Evolutionary conservation across 2,329 filamentous ascomycete species (phyloP).

Genomic region (Tolypocladium amazonense): DNA sequence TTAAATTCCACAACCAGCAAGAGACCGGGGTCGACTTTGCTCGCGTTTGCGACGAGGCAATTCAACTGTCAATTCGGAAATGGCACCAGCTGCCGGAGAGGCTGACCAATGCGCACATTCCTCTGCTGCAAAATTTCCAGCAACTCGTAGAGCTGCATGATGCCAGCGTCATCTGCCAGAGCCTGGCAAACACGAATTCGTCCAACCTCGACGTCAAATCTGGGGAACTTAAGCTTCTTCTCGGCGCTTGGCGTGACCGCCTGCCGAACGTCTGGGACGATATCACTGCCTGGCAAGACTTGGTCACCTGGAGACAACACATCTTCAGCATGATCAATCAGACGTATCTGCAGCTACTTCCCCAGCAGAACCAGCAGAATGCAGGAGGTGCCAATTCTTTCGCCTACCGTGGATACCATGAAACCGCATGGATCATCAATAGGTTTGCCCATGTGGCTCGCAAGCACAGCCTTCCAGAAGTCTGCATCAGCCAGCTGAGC

Average conservation of each 20-base stretch:
- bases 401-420: slow-evolving; percentile 93
- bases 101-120: slow-evolving; percentile 91
- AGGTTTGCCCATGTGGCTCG: slow-evolving; percentile 94
- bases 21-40: slow-evolving; percentile 74
- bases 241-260: slow-evolving; percentile 91
- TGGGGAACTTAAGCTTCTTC: slow-evolving; percentile 83
- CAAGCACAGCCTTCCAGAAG: slow-evolving; percentile 92
- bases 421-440: slow-evolving; percentile 99
- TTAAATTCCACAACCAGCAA: slow-evolving; percentile 86
- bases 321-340: slow-evolving; percentile 96
- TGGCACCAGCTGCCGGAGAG: slow-evolving; percentile 96
- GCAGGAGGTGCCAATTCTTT: slow-evolving; percentile 77
- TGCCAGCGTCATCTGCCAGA: slow-evolving; percentile 91
- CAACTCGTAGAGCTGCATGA: slow-evolving; percentile 95
- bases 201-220: slow-evolving; percentile 88
- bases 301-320: slow-evolving; percentile 99
- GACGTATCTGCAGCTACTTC: slow-evolving; percentile 79
- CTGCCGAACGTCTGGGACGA: slow-evolving; percentile 98
- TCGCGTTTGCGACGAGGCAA: slow-evolving; percentile 88
- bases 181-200: slow-evolving; percentile 73
- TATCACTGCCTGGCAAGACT: slow-evolving; percentile 97
- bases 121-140: slow-evolving; percentile 93
- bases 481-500: slow-evolving; percentile 93
- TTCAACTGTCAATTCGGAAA: slow-evolving; percentile 92
- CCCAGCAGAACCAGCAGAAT: slow-evolving; percentile 62